phyloP scores from a whole-genome alignment of 83 land plant genomes.

The Larix sibirica region DNA sequence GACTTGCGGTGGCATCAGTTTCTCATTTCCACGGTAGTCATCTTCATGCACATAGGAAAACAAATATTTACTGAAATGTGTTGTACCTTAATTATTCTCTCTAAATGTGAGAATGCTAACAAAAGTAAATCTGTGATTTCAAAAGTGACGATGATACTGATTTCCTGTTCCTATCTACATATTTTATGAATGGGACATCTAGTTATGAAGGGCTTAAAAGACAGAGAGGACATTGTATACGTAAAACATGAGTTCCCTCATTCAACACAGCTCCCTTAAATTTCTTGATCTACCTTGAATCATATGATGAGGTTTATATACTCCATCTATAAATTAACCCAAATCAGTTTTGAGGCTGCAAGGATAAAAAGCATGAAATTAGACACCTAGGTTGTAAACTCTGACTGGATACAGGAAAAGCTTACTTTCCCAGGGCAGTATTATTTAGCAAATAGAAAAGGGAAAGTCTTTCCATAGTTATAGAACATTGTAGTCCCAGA shows the following conservation, averaged over 20 bases:
- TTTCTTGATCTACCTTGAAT: not conserved
- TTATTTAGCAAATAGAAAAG: not conserved
- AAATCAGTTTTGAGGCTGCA: not conserved
- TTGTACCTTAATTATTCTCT: no score
- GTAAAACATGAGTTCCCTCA: not conserved
- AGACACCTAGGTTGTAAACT: not conserved
- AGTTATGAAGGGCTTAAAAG: no score
- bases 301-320: not conserved
- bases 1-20: no score
- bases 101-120: no score
- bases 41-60: no score
- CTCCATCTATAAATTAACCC: not conserved
- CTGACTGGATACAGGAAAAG: not conserved
- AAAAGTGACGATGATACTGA: no score
- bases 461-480: not conserved
- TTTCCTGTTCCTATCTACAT: no score
- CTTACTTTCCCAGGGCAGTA: not conserved
- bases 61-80: no score
- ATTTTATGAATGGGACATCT: no score
- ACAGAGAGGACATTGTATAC: not conserved
- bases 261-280: not conserved
- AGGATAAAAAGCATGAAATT: not conserved
- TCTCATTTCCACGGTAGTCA: no score
- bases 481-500: not conserved
- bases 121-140: no score